Percentiles rank a stretch among this genome's conserved stretches.
phyloP scores from a whole-genome alignment of 305 asterid genomes.

The Fraxinus greggii region DNA sequence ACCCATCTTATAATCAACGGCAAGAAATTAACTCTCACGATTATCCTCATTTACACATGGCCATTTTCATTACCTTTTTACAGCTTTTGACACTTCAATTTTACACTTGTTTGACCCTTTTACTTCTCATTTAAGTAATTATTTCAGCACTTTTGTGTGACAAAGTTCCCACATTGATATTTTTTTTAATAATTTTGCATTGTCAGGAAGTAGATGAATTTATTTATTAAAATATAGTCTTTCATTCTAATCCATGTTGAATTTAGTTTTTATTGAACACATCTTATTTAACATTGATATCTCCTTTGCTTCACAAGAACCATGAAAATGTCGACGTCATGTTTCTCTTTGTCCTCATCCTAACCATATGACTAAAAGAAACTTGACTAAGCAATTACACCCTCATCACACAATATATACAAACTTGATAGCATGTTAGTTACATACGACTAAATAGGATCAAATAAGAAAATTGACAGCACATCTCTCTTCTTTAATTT shows the following conservation, averaged over 20 bases:
- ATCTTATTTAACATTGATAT: no score
- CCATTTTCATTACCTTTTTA: conserved; percentile 18
- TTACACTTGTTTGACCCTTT: conserved; percentile 28
- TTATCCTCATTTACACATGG: conserved; percentile 40
- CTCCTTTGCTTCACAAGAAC: not conserved
- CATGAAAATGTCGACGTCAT: not conserved
- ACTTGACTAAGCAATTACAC: not conserved
- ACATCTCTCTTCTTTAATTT: not conserved
- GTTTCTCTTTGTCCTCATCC: not conserved
- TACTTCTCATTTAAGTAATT: not conserved
- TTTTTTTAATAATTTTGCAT: not conserved
- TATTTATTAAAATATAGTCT: no score
- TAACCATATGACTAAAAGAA: not conserved
- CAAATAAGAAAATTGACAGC: not conserved
- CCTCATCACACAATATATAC: not conserved
- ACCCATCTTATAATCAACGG: conserved; percentile 11
- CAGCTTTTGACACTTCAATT: conserved; percentile 37
- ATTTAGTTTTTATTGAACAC: no score
- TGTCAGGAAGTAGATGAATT: not conserved
- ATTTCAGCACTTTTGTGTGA: not conserved
- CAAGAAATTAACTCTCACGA: conserved; percentile 17
- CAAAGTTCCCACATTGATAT: not conserved
- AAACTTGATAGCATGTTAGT: not conserved
- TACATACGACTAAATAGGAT: not conserved
- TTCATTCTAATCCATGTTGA: no score